A percentile compares a stretch with the other conserved stretches of the same genome.
Conservation (phyloP, 176 grass and related monocot species). For the Carex pumila region DNA sequence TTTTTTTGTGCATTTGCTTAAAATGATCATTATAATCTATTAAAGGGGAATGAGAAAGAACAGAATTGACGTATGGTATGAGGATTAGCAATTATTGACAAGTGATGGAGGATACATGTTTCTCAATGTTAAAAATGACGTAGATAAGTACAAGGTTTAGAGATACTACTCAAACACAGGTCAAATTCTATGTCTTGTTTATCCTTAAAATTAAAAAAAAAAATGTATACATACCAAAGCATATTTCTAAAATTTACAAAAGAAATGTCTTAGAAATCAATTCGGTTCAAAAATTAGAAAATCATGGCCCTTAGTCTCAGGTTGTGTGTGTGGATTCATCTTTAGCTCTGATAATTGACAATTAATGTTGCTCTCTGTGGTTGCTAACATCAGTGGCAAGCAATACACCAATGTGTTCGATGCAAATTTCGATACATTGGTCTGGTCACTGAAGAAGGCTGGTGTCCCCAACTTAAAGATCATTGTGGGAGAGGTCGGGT, state of each 20-base stretch:
- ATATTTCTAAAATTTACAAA: not conserved
- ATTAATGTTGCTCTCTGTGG: not conserved
- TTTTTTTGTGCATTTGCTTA: not conserved
- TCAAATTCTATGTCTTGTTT: not conserved
- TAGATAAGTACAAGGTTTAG: not conserved
- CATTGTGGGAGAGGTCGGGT: constrained; percentile 68
- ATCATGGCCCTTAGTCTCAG: not conserved
- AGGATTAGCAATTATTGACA: not conserved
- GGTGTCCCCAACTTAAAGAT: constrained; percentile 58
- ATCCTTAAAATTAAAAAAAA: not conserved
- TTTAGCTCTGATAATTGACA: not conserved
- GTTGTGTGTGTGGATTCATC: not conserved
- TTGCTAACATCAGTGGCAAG: constrained; percentile 19
- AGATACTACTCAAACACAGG: not conserved
- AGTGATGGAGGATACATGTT: not conserved
- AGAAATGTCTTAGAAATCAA: not conserved
- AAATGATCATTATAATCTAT: not conserved
- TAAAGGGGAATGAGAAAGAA: not conserved
- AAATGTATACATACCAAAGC: not conserved
- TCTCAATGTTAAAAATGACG: not conserved
- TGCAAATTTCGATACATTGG: constrained; percentile 78
- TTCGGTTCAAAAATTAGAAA: not conserved
- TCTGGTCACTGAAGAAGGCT: constrained; percentile 64
- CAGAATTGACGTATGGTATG: not conserved
- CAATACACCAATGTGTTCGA: constrained; percentile 86